Conservation (phyloP, 176 grass and related monocot species). For the Musa itinerans region DNA sequence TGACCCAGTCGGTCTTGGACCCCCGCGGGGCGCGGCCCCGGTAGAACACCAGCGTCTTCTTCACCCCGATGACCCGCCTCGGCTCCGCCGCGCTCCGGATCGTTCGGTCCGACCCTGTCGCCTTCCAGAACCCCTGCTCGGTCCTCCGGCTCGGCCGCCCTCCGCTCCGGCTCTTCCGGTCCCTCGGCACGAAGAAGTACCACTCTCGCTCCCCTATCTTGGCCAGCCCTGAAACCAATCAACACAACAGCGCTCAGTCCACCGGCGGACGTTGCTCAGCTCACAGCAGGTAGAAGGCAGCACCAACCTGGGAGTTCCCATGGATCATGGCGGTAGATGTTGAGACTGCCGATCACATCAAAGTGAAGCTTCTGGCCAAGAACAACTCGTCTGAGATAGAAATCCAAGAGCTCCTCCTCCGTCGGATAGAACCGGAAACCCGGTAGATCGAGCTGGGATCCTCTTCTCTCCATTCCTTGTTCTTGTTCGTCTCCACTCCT, state of each 20-base stretch:
- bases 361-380: slow-evolving; percentile 10
- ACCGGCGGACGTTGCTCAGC: not conserved
- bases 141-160: slow-evolving; percentile 7
- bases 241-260: not conserved
- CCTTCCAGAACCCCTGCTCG: slow-evolving; percentile 5
- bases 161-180: not conserved
- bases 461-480: not conserved
- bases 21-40: slow-evolving; percentile 4
- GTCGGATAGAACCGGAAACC: slow-evolving; percentile 18
- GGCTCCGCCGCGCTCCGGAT: not conserved
- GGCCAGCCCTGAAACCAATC: not conserved
- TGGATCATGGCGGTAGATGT: slow-evolving; percentile 7
- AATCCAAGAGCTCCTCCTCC: slow-evolving; percentile 18
- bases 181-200: slow-evolving; percentile 17
- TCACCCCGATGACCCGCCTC: slow-evolving; percentile 1
- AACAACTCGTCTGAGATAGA: not conserved
- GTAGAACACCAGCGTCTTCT: slow-evolving; percentile 18
- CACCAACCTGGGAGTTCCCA: slow-evolving; percentile 15
- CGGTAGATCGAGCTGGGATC: not conserved
- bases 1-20: slow-evolving; percentile 11
- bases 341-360: slow-evolving; percentile 12
- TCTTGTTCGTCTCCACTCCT: too few species aligned
- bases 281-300: not conserved
- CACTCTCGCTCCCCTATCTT: slow-evolving; percentile 15
- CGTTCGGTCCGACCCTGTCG: slow-evolving; percentile 2